Evolutionary conservation across 192 early-diverging fungal genomes (phyloP).

Genomic region (Kickxella alabastrina): DNA sequence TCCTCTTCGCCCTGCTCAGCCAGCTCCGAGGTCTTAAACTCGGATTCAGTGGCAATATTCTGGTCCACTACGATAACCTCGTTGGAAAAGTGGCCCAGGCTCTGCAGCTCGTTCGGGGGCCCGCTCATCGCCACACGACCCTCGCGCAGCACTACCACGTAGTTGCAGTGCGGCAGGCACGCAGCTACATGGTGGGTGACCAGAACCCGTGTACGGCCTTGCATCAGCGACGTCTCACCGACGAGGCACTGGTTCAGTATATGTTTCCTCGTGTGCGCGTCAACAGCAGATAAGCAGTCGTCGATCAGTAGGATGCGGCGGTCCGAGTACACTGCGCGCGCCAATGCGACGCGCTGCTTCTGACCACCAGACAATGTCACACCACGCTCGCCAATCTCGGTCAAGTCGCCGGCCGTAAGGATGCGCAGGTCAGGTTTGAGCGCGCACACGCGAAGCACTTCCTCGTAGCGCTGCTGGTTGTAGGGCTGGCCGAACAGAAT

Average conservation of each 20-base stretch:
- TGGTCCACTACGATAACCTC: neutral
- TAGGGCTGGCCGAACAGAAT: slow-evolving; percentile 81
- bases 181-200: slow-evolving; percentile 83
- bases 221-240: slow-evolving; percentile 61
- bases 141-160: slow-evolving; percentile 60
- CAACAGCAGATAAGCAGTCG: slow-evolving; percentile 92
- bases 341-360: slow-evolving; percentile 82
- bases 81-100: slow-evolving; percentile 3
- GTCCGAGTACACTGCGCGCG: slow-evolving; percentile 76
- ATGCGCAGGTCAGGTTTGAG: slow-evolving; percentile 80
- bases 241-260: slow-evolving; percentile 75
- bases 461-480: slow-evolving; percentile 69
- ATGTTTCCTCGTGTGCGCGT: slow-evolving; percentile 88
- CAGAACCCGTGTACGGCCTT: slow-evolving; percentile 75
- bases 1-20: neutral
- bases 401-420: slow-evolving; percentile 79
- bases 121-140: slow-evolving; percentile 58
- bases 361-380: slow-evolving; percentile 83
- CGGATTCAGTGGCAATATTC: neutral
- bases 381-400: slow-evolving; percentile 93
- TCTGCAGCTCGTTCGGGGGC: slow-evolving; percentile 43
- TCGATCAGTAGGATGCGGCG: slow-evolving; percentile 71
- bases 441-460: slow-evolving; percentile 81
- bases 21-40: too few relatives aligned
- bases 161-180: slow-evolving; percentile 55